Evolutionary conservation across 2,329 filamentous ascomycete genomes (phyloP).

Genomic region (Pseudogymnoascus pannorum): DNA sequence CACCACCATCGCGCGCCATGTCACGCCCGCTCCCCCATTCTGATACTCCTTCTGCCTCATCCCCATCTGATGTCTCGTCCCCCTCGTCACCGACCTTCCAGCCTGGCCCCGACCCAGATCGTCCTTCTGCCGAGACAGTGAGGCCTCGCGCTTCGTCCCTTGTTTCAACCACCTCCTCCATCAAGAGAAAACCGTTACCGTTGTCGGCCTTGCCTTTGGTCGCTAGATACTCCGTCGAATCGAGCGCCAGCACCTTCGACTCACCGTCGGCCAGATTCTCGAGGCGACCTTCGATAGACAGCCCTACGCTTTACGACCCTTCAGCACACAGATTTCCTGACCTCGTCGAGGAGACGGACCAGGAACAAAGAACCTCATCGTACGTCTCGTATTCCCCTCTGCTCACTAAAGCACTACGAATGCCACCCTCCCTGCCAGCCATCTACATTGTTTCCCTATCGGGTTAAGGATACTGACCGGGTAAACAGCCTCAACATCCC

Average conservation of each 20-base stretch:
- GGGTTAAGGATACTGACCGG: background rate
- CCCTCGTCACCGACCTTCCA: slow-evolving; percentile 14
- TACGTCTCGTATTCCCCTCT: slow-evolving; percentile 4
- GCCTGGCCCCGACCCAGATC: slow-evolving; percentile 6
- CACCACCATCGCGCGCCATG: slow-evolving; percentile 5
- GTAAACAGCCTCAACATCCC: background rate
- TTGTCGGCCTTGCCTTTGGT: slow-evolving; percentile 45
- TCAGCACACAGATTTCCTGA: background rate
- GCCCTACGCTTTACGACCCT: slow-evolving; percentile 56
- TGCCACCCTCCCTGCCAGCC: background rate
- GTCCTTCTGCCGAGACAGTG: background rate
- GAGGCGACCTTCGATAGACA: slow-evolving; percentile 50
- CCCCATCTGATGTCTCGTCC: slow-evolving; percentile 21
- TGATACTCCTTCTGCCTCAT: slow-evolving; percentile 27
- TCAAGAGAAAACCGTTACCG: slow-evolving; percentile 56
- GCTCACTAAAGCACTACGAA: background rate
- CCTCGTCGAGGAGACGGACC: background rate
- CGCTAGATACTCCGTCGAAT: slow-evolving; percentile 38
- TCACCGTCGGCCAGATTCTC: slow-evolving; percentile 46
- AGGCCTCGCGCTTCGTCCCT: background rate
- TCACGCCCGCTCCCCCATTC: slow-evolving; percentile 13
- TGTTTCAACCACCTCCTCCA: slow-evolving; percentile 19
- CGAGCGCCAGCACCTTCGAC: slow-evolving; percentile 30
- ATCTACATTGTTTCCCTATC: background rate
- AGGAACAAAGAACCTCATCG: background rate